Base-by-base conservation (phyloP, 805 yeast species). In the Kuraishia cidri region DNA sequence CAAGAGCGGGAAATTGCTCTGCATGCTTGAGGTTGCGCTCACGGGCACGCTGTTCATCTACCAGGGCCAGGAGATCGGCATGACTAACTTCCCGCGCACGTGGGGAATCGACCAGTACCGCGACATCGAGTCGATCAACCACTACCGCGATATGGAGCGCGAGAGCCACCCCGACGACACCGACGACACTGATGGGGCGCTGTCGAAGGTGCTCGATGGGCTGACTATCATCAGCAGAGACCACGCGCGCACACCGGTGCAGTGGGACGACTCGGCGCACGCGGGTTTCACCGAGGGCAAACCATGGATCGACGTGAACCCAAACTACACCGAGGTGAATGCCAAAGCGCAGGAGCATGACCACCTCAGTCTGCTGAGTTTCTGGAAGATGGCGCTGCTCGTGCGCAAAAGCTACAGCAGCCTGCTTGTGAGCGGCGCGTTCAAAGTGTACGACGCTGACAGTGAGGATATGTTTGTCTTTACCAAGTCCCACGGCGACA, bases 11-110 rank as follows among this genome's bases (percentile, higher is more conserved):
- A 73, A 73, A 51, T 49, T 71, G 46, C 46, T 73, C 39, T 60
- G 74, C 12, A 39, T 65, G 30, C 48, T 73, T 45, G 62, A 65
- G 39, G 35, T 59, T 9, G 45, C 74, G 10, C 58, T 71, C 41
- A 64, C 72, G 19, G 79, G 80, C 31, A 71, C 79, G 10, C 49
- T 70, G 34, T 74, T 60, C 51, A 52, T 74, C 25, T 74, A 72
- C 51, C 79, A 74, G 50, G 80, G 79, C 32, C 80, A 74, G 48
- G 80, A 74, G 43, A 54, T 74, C 38, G 79, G 75, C 22, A 67
- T 66, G 69, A 61, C 62, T 33, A 73, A 73, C 45, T 50, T 70
- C 20, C 60, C 70, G 15, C 44, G 52, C 33, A 45, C 47, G 26
- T 71, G 75, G 75, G 56, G 59, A 14, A 52, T 71, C 34, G 56